Conservation (phyloP, 768 basidiomycete genomes). For the Xanthoconium stramineum region DNA sequence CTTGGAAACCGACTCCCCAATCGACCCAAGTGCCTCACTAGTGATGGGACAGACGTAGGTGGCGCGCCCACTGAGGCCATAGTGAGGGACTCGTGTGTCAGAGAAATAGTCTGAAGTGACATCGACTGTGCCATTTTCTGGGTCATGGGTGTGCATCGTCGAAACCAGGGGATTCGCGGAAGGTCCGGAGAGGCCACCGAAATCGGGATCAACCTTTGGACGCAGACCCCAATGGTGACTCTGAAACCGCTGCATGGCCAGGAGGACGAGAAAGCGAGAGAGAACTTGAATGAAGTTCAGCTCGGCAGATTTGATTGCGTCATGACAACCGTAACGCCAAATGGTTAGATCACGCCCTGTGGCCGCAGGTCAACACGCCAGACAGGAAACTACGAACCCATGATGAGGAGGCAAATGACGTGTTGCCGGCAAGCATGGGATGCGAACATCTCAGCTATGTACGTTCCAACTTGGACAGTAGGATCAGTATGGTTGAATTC, state of each 20-base stretch:
- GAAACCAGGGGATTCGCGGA: neutral
- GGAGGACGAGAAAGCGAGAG: neutral
- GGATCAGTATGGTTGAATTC: no score
- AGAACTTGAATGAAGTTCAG: neutral
- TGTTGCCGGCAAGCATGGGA: slow-evolving; percentile 3
- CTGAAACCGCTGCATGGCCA: neutral
- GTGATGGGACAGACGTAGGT: neutral
- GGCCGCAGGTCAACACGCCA: no score
- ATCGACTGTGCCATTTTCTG: neutral
- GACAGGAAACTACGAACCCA: neutral
- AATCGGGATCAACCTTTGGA: neutral
- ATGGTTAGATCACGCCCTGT: neutral
- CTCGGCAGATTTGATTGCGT: neutral
- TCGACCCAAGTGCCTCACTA: neutral
- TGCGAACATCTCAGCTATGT: slow-evolving; percentile 2
- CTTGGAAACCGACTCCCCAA: neutral
- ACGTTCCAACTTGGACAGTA: neutral
- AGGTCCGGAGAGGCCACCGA: no score
- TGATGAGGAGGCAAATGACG: neutral
- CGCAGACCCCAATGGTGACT: neutral
- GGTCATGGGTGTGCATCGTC: neutral
- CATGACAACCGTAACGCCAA: slow-evolving; percentile 3
- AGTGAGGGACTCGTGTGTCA: neutral
- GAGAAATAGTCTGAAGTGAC: neutral
- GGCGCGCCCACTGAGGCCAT: neutral